phyloP scores from a whole-genome alignment of 164 flowering plant species.

The Vitis vinifera region ASM3070453v1 NC_081817.1:19638001-19638500 shows the following conservation, averaged over 20 bases:
- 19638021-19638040: too few relatives aligned
- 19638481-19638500: conserved; percentile 32
- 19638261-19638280: conserved; percentile 80
- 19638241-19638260: conserved; percentile 91
- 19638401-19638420: neutral
- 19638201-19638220: neutral
- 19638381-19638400: conserved; percentile 8
- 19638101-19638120: too few relatives aligned
- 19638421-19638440: neutral
- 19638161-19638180: neutral
- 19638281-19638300: conserved; percentile 97
- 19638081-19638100: too few relatives aligned
- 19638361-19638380: conserved; percentile 93
- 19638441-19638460: neutral
- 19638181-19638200: conserved; percentile 4
- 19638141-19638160: neutral
- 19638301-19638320: conserved; percentile 90
- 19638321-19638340: conserved; percentile 94
- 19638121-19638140: too few relatives aligned
- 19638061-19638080: too few relatives aligned
- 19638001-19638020: too few relatives aligned
- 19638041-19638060: too few relatives aligned
- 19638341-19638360: conserved; percentile 82
- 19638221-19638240: conserved; percentile 30
- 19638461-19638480: conserved; percentile 5